phyloP scores from a whole-genome alignment of 1,284 basidiomycete genomes.

The Abortiporus biennis region DNA sequence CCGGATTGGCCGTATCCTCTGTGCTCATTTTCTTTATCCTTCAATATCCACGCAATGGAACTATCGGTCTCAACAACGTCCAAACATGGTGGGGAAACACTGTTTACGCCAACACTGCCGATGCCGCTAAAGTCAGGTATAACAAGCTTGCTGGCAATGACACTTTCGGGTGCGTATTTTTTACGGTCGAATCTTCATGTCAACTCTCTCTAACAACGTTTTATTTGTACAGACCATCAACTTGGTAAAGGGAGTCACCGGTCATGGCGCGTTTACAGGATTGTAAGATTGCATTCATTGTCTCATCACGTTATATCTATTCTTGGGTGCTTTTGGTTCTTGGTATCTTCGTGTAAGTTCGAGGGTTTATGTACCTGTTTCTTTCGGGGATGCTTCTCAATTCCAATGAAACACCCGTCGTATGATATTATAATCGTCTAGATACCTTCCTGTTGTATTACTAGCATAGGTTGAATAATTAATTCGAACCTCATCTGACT shows the following conservation, averaged over 20 bases:
- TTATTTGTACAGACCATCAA: not conserved
- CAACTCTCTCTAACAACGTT: not conserved
- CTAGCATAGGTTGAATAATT: no score
- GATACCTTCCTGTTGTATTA: no score
- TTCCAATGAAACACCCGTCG: no score
- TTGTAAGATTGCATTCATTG: not conserved
- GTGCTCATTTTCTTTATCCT: slow-evolving; percentile 44
- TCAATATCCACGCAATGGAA: slow-evolving; percentile 37
- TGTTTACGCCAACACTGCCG: slow-evolving; percentile 28
- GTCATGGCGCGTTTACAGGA: not conserved
- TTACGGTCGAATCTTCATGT: not conserved
- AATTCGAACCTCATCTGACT: no score
- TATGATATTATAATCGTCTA: no score
- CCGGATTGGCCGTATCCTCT: slow-evolving; percentile 31
- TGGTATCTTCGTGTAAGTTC: no score
- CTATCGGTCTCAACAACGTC: slow-evolving; percentile 32
- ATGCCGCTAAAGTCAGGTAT: slow-evolving; percentile 19
- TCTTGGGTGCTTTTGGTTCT: no score
- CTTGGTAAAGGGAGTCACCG: not conserved
- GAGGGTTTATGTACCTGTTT: no score
- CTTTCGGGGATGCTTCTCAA: no score
- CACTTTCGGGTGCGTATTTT: slow-evolving; percentile 24
- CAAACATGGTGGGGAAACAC: slow-evolving; percentile 39
- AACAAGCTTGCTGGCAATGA: slow-evolving; percentile 13
- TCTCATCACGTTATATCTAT: no score